Evolutionary conservation across 345 rosid genomes (phyloP).

Genomic region (Heritiera fomes): DNA sequence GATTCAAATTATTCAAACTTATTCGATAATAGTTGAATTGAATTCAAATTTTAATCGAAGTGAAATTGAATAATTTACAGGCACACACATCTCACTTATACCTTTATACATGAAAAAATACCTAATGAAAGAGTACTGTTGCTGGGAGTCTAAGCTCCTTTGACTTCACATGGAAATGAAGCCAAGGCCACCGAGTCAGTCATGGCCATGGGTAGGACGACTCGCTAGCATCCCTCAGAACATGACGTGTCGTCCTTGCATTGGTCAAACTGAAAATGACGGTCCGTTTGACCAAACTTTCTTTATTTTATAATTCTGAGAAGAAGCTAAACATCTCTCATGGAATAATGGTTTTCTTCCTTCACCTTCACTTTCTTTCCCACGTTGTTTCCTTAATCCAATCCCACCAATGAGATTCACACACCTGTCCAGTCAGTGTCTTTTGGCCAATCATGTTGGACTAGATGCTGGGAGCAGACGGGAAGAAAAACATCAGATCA

Average conservation of each 20-base stretch:
- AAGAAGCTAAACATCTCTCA: constrained; percentile 8
- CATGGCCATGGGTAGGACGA: neutral
- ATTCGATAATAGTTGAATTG: too few species aligned
- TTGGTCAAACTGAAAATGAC: neutral
- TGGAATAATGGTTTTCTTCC: neutral
- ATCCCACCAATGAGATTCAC: neutral
- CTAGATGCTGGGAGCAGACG: neutral
- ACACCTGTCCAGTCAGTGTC: neutral
- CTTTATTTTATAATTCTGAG: neutral
- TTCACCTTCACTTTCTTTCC: neutral
- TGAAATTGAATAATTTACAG: too few species aligned
- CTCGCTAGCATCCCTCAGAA: neutral
- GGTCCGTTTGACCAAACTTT: neutral
- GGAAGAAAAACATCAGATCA: neutral
- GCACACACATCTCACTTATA: too few species aligned
- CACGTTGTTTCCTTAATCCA: neutral
- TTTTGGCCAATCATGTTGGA: neutral
- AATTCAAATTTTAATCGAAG: too few species aligned
- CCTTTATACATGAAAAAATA: too few species aligned
- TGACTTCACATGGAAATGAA: neutral
- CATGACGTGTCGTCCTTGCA: constrained; percentile 12
- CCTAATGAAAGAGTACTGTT: neutral
- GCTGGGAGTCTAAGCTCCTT: neutral
- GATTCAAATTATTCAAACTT: too few species aligned
- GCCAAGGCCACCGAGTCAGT: neutral